Percentiles rank a stretch among this genome's conserved stretches.
Evolutionary conservation across 345 rosid genomes (phyloP).

Genomic region (Gossypium turneri): DNA sequence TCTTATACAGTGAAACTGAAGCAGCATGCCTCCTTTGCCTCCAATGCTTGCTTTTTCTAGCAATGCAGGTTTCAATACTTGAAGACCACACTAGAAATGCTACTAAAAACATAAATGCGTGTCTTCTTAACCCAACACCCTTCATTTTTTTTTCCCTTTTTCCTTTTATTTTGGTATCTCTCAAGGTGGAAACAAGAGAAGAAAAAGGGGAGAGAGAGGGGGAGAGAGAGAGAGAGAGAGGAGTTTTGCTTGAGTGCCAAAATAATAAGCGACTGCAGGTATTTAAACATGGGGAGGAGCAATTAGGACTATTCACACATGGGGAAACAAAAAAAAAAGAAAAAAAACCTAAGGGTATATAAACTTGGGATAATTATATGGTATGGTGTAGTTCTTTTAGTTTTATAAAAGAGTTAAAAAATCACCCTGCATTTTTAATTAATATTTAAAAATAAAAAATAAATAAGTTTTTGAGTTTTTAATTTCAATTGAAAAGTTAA

Average conservation of each 20-base stretch:
- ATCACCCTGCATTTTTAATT: no score
- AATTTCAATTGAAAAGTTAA: no score
- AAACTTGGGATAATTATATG: no score
- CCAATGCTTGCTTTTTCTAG: constrained; percentile 81
- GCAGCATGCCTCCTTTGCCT: constrained; percentile 44
- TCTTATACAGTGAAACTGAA: constrained; percentile 39
- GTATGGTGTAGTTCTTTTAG: no score
- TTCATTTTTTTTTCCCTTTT: constrained; percentile 18
- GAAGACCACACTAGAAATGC: constrained; percentile 58
- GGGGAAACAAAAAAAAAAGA: neutral
- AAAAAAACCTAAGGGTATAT: no score
- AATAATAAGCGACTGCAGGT: constrained; percentile 20
- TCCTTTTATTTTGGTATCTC: neutral
- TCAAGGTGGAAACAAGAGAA: constrained; percentile 5
- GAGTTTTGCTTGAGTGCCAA: constrained; percentile 1
- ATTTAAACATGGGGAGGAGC: constrained; percentile 43
- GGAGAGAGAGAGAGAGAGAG: neutral
- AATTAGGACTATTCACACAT: constrained; percentile 23
- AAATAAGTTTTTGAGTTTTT: no score
- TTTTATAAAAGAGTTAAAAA: no score
- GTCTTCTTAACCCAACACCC: constrained; percentile 35
- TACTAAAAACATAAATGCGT: constrained; percentile 46
- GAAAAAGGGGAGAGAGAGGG: neutral
- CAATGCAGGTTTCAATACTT: constrained; percentile 66
- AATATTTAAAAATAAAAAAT: neutral